Percentiles rank a stretch among this genome's conserved stretches.
These are phyloP conservation scores for Colletotrichum sublineola DNA, from an alignment of 2,329 filamentous ascomycete genomes.

Conservation along the genomic window DNA sequence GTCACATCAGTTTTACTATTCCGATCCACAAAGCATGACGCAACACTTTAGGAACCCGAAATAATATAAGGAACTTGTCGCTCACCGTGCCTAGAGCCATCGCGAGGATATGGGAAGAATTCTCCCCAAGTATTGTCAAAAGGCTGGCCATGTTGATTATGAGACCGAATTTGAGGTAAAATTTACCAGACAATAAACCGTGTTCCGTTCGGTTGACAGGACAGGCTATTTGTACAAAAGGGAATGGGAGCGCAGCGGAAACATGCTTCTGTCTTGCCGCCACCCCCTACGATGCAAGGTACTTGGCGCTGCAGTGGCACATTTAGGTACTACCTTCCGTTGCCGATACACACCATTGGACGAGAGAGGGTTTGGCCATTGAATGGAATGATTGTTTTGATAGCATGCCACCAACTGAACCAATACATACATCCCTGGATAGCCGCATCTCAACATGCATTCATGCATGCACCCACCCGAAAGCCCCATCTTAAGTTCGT, in stretches of 20 bases:
- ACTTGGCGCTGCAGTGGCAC: background rate
- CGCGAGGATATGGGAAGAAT: conserved; percentile 5
- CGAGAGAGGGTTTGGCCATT: background rate
- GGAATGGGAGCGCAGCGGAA: background rate
- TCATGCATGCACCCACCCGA: background rate
- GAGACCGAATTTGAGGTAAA: background rate
- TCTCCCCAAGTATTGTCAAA: background rate
- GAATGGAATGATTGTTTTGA: background rate
- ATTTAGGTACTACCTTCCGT: background rate
- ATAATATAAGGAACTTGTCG: background rate
- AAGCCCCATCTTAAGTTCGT: background rate
- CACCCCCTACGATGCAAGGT: background rate
- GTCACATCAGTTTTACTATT: background rate
- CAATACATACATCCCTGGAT: background rate
- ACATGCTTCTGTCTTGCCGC: background rate
- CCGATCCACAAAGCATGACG: accelerated
- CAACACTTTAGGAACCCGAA: no score
- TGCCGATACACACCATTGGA: no score
- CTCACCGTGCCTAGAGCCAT: conserved; percentile 18
- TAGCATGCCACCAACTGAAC: background rate
- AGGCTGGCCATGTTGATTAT: background rate
- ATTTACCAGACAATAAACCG: background rate
- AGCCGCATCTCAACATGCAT: background rate
- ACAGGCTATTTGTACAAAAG: background rate
- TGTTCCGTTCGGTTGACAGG: background rate